phyloP scores from a whole-genome alignment of 176 grass and related monocot genomes.

The Carex scoparia region DNA sequence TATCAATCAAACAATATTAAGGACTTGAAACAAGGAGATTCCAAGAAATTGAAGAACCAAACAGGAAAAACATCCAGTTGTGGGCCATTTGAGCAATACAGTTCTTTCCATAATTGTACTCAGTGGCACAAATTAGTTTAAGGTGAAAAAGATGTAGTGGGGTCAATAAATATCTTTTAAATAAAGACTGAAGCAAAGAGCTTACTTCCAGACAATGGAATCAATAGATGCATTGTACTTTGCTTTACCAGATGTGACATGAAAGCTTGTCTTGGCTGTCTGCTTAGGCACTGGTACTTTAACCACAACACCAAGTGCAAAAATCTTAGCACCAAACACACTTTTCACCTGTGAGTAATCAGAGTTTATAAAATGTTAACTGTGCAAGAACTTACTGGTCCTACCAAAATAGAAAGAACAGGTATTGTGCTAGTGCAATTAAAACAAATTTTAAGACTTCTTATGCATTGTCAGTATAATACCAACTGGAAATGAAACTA shows the following conservation, averaged over 20 bases:
- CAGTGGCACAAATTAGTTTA: not conserved
- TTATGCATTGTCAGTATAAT: not conserved
- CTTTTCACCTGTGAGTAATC: conserved; percentile 73
- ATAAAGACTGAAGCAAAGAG: not conserved
- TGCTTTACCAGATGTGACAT: conserved; percentile 95
- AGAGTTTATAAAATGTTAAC: not conserved
- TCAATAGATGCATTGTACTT: conserved; percentile 98
- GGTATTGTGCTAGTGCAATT: not conserved
- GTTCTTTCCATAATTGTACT: not conserved
- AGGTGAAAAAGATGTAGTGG: not conserved
- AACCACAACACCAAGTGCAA: conserved; percentile 94
- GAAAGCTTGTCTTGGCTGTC: conserved; percentile 96
- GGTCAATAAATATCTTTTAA: not conserved
- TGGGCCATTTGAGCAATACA: not conserved
- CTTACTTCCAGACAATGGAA: conserved; percentile 98
- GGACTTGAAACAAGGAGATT: not conserved
- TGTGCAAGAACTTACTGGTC: conserved; percentile 26
- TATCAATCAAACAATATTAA: not conserved
- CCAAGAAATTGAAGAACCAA: not conserved
- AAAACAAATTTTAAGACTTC: not conserved
- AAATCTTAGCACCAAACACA: conserved; percentile 97
- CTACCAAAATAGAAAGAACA: not conserved
- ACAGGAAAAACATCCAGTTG: not conserved
- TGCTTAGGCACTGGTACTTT: conserved; percentile 99
- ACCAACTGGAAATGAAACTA: not conserved